These are phyloP conservation scores for Phytophthora multivora DNA, from an alignment of 352 stramenopile species.

Conservation along the genomic window DNA sequence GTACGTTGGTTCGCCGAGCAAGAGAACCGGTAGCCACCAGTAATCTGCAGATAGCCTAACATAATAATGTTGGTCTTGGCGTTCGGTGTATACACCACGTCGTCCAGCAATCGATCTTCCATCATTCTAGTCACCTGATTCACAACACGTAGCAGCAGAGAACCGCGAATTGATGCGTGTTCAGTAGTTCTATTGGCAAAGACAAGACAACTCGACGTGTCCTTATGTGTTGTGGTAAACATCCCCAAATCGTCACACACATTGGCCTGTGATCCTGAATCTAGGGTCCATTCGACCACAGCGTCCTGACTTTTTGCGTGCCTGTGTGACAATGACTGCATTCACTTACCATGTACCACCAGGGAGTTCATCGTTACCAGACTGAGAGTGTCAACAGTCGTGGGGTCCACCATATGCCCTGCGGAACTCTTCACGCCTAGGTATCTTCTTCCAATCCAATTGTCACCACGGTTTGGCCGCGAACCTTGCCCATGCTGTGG, in stretches of 20 bases:
- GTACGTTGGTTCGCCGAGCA: constrained; percentile 7
- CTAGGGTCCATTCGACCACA: constrained; percentile 10
- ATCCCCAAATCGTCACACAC: constrained; percentile 11
- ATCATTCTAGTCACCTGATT: constrained; percentile 10
- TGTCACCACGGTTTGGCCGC: background rate
- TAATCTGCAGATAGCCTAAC: constrained; percentile 10
- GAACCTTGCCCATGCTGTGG: too few relatives aligned
- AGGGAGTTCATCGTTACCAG: too few relatives aligned
- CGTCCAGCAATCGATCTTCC: constrained; percentile 10
- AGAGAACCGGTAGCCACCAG: constrained; percentile 5
- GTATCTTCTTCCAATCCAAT: background rate
- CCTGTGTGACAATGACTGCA: background rate
- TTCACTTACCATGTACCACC: background rate
- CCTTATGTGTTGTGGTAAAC: constrained; percentile 1
- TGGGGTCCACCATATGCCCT: background rate
- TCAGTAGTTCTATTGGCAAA: constrained; percentile 13
- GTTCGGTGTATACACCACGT: constrained; percentile 14
- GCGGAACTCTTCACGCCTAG: background rate
- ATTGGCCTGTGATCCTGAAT: constrained; percentile 14
- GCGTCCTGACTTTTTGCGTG: background rate
- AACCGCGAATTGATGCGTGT: constrained; percentile 5
- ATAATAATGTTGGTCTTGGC: constrained; percentile 9
- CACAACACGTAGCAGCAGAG: constrained; percentile 8
- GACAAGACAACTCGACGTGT: background rate
- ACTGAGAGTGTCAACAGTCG: background rate